These are phyloP conservation scores for Trametes cinnabarina DNA, from an alignment of 768 basidiomycete genomes.

Conservation along the genomic window DNA sequence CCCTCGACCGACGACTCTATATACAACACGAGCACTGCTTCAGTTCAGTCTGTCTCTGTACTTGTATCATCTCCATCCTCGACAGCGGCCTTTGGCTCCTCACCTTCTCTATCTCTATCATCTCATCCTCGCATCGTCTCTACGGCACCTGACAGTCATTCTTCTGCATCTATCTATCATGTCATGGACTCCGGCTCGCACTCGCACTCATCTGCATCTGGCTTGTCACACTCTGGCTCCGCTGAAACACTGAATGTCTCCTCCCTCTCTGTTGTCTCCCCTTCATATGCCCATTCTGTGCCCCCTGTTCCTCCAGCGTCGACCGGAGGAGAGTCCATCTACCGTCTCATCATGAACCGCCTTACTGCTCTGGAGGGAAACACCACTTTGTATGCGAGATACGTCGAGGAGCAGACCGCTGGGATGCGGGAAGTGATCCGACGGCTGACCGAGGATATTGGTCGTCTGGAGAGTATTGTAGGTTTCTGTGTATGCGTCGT, in stretches of 20 bases:
- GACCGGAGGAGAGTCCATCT: constrained; percentile 83
- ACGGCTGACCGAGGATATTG: constrained; percentile 74
- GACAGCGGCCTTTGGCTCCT: constrained; percentile 5
- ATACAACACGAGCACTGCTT: constrained; percentile 17
- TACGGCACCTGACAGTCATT: constrained; percentile 11
- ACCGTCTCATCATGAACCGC: constrained; percentile 94
- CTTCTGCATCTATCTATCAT: constrained; percentile 13
- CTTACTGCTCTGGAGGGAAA: constrained; percentile 82
- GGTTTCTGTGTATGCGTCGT: no score
- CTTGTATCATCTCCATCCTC: background rate
- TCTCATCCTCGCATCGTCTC: constrained; percentile 8
- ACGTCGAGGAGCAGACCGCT: constrained; percentile 86
- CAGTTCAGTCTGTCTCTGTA: background rate
- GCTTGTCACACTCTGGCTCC: constrained; percentile 15
- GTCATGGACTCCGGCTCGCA: constrained; percentile 2
- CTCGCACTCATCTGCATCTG: background rate
- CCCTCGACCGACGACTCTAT: constrained; percentile 16
- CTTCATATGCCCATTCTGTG: constrained; percentile 21
- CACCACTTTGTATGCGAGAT: constrained; percentile 77
- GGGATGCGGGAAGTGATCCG: constrained; percentile 73
- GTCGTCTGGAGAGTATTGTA: constrained; percentile 72
- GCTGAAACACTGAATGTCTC: constrained; percentile 8
- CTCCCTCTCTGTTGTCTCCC: constrained; percentile 5
- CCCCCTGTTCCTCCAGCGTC: constrained; percentile 23
- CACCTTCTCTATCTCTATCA: background rate